Percentiles rank a stretch among this genome's conserved stretches.
phyloP scores from a whole-genome alignment of 768 basidiomycete species.

The Agrocybe praecox region DNA sequence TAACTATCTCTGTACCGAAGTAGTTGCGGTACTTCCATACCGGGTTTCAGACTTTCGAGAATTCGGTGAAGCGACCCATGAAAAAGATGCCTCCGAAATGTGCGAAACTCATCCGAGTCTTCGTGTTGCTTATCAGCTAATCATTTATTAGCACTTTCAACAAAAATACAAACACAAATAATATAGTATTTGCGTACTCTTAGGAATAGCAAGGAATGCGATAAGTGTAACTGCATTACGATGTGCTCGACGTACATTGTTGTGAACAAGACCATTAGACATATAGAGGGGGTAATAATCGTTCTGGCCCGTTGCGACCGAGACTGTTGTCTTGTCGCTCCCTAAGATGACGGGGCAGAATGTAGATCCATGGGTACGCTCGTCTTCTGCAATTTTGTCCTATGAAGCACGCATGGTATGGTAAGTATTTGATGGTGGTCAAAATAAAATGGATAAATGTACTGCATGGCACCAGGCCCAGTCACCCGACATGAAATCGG shows the following conservation, averaged over 20 bases:
- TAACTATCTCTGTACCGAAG: slow-evolving; percentile 27
- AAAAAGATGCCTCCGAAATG: slow-evolving; percentile 30
- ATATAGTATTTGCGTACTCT: slow-evolving; percentile 13
- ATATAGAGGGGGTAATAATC: slow-evolving; percentile 38
- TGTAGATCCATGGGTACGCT: slow-evolving; percentile 25
- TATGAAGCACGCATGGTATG: slow-evolving; percentile 3
- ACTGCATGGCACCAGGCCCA: slow-evolving; percentile 44
- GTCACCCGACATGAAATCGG: slow-evolving; percentile 42
- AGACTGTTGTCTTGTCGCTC: slow-evolving; percentile 40
- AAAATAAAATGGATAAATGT: slow-evolving; percentile 9
- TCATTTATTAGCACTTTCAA: too few relatives aligned
- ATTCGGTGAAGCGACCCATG: slow-evolving; percentile 27
- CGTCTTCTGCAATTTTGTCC: slow-evolving; percentile 26
- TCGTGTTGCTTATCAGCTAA: too few relatives aligned
- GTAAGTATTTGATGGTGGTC: too few relatives aligned
- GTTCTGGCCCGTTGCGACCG: slow-evolving; percentile 36
- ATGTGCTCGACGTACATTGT: slow-evolving; percentile 31
- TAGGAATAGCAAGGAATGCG: slow-evolving; percentile 9
- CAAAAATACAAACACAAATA: too few relatives aligned
- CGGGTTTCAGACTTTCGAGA: slow-evolving; percentile 19
- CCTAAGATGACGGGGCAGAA: slow-evolving; percentile 36
- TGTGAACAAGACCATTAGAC: slow-evolving; percentile 33
- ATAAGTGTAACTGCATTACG: slow-evolving; percentile 25
- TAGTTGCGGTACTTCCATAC: slow-evolving; percentile 30
- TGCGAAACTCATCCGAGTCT: slow-evolving; percentile 15